phyloP scores from a whole-genome alignment of 495 filamentous ascomycete genomes.

The Hyaloscypha bicolor region DNA sequence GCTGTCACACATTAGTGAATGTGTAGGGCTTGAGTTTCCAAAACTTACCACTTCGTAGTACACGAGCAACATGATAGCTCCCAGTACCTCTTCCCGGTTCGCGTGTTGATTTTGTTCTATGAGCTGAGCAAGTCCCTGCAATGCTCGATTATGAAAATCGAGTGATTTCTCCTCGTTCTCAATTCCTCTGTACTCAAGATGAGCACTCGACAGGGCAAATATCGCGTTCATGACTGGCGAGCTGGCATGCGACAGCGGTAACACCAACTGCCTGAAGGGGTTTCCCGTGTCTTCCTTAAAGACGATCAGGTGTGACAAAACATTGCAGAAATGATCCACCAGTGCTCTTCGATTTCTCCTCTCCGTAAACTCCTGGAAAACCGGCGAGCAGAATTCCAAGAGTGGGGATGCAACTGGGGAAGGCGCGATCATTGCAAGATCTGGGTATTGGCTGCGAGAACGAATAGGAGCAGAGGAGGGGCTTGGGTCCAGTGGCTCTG shows the following conservation, averaged over 20 bases:
- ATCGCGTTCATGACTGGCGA: conserved; percentile 59
- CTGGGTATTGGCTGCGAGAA: conserved; percentile 31
- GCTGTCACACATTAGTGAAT: conserved; percentile 38
- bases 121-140: conserved; percentile 57
- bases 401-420: conserved; percentile 48
- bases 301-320: conserved; percentile 63
- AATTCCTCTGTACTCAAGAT: conserved; percentile 59
- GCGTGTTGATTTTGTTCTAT: conserved; percentile 54
- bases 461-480: conserved; percentile 16
- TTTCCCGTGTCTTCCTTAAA: conserved; percentile 65
- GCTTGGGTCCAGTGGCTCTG: conserved; percentile 5
- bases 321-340: conserved; percentile 65
- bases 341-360: conserved; percentile 56
- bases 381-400: conserved; percentile 52
- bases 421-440: conserved; percentile 48
- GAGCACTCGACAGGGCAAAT: conserved; percentile 59
- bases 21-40: neutral
- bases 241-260: conserved; percentile 56
- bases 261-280: conserved; percentile 61
- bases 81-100: conserved; percentile 58
- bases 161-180: conserved; percentile 58
- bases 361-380: conserved; percentile 57
- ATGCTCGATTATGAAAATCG: conserved; percentile 59
- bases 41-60: conserved; percentile 63
- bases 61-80: conserved; percentile 62